Percentiles rank a stretch among this genome's conserved stretches.
Conservation (phyloP, 176 grass and related monocot genomes). For the Triticum monococcum region DNA sequence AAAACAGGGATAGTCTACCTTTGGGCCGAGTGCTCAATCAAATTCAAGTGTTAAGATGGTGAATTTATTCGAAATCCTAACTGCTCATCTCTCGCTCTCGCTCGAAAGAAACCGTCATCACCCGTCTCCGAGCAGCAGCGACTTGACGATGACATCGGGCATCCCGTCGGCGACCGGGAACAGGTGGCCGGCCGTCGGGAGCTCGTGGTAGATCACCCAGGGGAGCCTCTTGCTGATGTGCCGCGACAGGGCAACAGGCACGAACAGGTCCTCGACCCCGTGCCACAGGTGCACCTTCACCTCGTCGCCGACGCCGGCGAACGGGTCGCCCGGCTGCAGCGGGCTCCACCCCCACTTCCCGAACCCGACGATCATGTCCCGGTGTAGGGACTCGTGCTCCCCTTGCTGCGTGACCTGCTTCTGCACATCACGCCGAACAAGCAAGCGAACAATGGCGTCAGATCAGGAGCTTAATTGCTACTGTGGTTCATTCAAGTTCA, state of each 20-base stretch:
- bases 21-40: neutral
- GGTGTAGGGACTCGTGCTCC: constrained; percentile 49
- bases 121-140: constrained; percentile 1
- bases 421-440: constrained; percentile 19
- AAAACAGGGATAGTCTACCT: neutral
- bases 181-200: constrained; percentile 17
- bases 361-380: constrained; percentile 67
- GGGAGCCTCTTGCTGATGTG: constrained; percentile 49
- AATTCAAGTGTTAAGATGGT: neutral
- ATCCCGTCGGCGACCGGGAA: constrained; percentile 27
- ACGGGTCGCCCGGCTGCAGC: constrained; percentile 48
- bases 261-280: constrained; percentile 42
- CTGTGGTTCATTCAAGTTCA: neutral
- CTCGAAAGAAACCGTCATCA: neutral
- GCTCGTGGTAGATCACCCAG: neutral
- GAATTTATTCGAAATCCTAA: neutral
- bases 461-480: neutral
- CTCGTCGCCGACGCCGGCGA: constrained; percentile 29
- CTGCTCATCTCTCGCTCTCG: neutral
- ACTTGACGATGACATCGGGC: neutral
- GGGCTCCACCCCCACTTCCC: constrained; percentile 68
- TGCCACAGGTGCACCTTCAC: constrained; percentile 74
- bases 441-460: neutral
- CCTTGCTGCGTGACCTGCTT: constrained; percentile 57
- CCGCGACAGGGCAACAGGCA: constrained; percentile 37